Evolutionary conservation across 1,284 basidiomycete genomes (phyloP), one percentile per base, ranked within the genome.

Genomic region (Ustilago hordei): DNA sequence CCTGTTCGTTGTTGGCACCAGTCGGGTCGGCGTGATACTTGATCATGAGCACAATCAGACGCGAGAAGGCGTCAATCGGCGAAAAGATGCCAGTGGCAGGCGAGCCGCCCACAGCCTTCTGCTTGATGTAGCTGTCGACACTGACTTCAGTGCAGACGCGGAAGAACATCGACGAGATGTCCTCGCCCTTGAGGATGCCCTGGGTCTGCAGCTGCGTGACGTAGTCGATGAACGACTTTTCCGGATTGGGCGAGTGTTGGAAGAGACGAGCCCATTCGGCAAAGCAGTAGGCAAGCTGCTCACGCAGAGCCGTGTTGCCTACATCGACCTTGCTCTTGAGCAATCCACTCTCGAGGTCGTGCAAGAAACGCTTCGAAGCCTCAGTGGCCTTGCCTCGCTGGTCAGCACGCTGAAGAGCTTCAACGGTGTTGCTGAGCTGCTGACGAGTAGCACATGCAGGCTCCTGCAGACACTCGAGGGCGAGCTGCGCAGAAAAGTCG

Each of bases 111-210:
- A 91, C 89, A 35, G 92, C 90, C 70, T 93, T 90, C 81, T 92
- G 92, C 87, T 95, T 95, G 86, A 92, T 90, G 88, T 98, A 98
- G 86, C 92, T 92, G 86, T 92, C 93, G 81, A 99, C 92, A 80
- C 95, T 95, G 36, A 95, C 92, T 87, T 99, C 95, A 71, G 95
- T 93, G 85, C 95, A 98, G 43, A 98, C 95, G 28, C 97, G 91
- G 91, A 98, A 99, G 89, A 99, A 99, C 85, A 98, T 93, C 3
- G 94, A 95, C 8, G 96, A 98, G 23, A 95, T 90, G 77, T 99
- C 96, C 86, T 99, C 97, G 47, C 94, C 93, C 86, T 95, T 97
- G 81, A 99, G 89, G 68, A 99, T 96, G 65, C 95, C 95, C 87
- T 98, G 95, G 85, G 94, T 95, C 69, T 95, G 96, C 64, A 99